A percentile compares a stretch with the other conserved stretches of the same genome.
These are phyloP conservation scores for Henningerozyma blattae DNA, from an alignment of 805 yeast genomes.

Conservation along the genomic window DNA sequence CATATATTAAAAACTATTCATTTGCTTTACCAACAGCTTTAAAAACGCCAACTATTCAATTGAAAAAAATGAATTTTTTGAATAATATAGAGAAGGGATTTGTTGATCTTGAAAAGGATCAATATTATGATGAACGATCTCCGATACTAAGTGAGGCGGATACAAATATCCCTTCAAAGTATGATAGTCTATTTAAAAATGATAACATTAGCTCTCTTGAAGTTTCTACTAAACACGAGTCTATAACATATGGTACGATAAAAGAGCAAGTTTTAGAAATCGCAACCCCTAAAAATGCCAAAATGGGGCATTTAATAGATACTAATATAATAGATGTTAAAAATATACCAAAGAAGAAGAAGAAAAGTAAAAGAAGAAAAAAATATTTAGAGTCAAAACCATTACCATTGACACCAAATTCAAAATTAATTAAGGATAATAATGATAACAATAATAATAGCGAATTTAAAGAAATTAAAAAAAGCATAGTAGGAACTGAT, in stretches of 20 bases:
- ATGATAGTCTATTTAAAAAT: too few species aligned
- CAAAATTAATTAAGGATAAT: slow-evolving; percentile 1
- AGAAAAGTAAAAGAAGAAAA: slow-evolving; percentile 3
- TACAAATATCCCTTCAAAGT: background rate
- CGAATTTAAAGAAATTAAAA: too few species aligned
- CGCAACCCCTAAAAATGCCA: background rate
- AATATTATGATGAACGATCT: background rate
- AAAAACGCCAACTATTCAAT: slow-evolving; percentile 14
- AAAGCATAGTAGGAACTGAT: background rate
- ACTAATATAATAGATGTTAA: slow-evolving; percentile 3
- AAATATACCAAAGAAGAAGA: slow-evolving; percentile 2
- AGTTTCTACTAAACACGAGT: too few species aligned
- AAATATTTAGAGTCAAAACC: slow-evolving; percentile 12
- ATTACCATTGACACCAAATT: slow-evolving; percentile 13
- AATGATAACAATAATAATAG: too few species aligned
- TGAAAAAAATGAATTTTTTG: slow-evolving; percentile 18
- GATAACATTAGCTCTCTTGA: too few species aligned
- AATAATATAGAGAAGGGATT: slow-evolving; percentile 12
- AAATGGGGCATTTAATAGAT: background rate
- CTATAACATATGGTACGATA: slow-evolving; percentile 10
- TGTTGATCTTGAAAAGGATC: background rate
- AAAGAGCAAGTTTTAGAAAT: slow-evolving; percentile 4
- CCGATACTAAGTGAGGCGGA: background rate
- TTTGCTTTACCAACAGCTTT: slow-evolving; percentile 2
- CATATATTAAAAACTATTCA: slow-evolving; percentile 13